phyloP scores from a whole-genome alignment of 2,329 filamentous ascomycete species.

The Fusarium sp. region DNA sequence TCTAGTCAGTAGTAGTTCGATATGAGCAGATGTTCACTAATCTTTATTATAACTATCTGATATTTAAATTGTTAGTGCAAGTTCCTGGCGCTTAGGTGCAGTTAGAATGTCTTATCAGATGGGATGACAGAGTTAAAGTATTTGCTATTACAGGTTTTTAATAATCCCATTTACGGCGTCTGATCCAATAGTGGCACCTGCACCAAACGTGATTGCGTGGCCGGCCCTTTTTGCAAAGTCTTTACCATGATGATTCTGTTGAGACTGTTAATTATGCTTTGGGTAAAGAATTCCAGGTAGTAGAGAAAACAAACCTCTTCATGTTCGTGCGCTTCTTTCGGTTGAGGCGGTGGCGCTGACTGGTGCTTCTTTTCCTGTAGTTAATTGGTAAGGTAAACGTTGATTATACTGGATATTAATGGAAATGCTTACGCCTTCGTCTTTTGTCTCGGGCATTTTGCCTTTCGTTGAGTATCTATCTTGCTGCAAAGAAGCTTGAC shows the following conservation, averaged over 20 bases:
- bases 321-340: neutral
- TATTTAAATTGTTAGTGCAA: fast-evolving
- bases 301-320: neutral
- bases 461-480: fast-evolving
- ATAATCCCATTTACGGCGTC: neutral
- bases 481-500: fast-evolving
- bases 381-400: fast-evolving
- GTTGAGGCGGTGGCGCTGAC: neutral
- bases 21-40: neutral
- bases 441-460: neutral
- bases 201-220: neutral
- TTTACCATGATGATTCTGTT: neutral
- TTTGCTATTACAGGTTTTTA: neutral
- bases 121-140: fast-evolving
- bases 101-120: fast-evolving
- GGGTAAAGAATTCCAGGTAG: fast-evolving
- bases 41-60: fast-evolving
- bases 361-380: neutral
- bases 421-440: neutral
- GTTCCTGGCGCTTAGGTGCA: fast-evolving
- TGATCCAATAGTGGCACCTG: neutral
- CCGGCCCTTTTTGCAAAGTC: neutral
- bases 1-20: neutral
- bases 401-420: fast-evolving
- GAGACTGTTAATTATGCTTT: fast-evolving